Conservation (phyloP, 2,329 filamentous ascomycete species). For the Claviceps purpurea region DNA sequence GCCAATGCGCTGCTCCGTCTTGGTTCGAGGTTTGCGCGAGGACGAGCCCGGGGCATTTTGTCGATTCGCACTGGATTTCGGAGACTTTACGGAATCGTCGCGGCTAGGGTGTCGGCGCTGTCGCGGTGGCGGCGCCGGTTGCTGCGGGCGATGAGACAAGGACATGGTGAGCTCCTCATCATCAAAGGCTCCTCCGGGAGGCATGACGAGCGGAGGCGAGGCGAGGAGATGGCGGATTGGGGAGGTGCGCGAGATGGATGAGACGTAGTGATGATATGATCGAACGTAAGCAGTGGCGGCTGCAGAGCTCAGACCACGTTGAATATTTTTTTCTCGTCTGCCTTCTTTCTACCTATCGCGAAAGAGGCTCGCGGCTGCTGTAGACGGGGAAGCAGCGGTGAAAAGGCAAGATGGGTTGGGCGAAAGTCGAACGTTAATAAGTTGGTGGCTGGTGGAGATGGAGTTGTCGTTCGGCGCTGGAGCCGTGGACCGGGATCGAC, state of each 20-base stretch:
- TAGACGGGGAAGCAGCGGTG: neutral
- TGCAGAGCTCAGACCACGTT: neutral
- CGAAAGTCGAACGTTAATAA: neutral
- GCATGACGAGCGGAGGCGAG: constrained; percentile 25
- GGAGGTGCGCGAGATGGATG: neutral
- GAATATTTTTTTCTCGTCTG: neutral
- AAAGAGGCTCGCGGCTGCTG: neutral
- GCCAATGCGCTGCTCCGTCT: constrained; percentile 72
- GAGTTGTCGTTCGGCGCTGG: neutral
- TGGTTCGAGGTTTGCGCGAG: constrained; percentile 31
- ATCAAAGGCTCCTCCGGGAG: constrained; percentile 48
- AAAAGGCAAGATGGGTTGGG: neutral
- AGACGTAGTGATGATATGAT: too few species aligned
- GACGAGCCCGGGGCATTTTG: constrained; percentile 22
- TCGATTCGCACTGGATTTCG: constrained; percentile 14
- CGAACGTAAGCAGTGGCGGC: too few species aligned
- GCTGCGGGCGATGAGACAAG: constrained; percentile 42
- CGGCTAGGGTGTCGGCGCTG: constrained; percentile 11
- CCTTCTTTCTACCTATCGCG: neutral
- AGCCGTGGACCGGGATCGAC: too few species aligned
- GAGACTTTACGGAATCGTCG: constrained; percentile 12
- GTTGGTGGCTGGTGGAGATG: constrained; percentile 1
- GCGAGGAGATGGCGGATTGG: neutral
- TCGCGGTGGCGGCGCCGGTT: constrained; percentile 14
- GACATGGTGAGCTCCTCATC: constrained; percentile 76